These are phyloP conservation scores for Quercus robur DNA, from an alignment of 306 rosid species.

Conservation along the genomic window DNA sequence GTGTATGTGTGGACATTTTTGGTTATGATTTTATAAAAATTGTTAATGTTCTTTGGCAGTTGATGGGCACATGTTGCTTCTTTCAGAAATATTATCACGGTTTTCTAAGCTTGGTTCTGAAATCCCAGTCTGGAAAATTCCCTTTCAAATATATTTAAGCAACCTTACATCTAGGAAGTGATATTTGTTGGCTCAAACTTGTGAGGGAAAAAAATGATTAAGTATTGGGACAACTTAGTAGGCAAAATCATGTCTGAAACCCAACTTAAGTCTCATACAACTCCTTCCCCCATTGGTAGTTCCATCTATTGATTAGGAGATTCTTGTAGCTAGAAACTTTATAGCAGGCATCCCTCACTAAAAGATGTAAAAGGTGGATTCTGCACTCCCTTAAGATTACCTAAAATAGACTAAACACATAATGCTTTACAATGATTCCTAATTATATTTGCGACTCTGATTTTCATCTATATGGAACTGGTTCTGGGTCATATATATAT, in stretches of 20 bases:
- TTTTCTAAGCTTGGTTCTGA: neutral
- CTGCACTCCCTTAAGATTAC: neutral
- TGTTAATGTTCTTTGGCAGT: neutral
- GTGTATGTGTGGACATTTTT: neutral
- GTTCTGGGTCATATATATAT: neutral
- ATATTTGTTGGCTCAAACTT: neutral
- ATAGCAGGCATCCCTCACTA: neutral
- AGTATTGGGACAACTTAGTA: neutral
- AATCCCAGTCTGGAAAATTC: neutral
- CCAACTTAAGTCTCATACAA: neutral
- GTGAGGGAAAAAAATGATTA: neutral
- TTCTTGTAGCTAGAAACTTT: neutral
- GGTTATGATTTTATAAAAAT: neutral
- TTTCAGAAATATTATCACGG: neutral
- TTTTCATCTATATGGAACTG: neutral
- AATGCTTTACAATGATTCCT: neutral
- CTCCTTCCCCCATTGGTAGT: neutral
- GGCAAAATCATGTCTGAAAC: neutral
- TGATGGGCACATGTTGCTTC: neutral
- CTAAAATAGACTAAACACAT: neutral
- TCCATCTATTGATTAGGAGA: neutral
- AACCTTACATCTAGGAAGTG: neutral
- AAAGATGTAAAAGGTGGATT: neutral
- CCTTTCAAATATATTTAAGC: neutral
- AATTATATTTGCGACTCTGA: neutral